These are phyloP conservation scores for Lactuca saligna DNA, from an alignment of 129 eudicot genomes.

Conservation along the genomic window DNA sequence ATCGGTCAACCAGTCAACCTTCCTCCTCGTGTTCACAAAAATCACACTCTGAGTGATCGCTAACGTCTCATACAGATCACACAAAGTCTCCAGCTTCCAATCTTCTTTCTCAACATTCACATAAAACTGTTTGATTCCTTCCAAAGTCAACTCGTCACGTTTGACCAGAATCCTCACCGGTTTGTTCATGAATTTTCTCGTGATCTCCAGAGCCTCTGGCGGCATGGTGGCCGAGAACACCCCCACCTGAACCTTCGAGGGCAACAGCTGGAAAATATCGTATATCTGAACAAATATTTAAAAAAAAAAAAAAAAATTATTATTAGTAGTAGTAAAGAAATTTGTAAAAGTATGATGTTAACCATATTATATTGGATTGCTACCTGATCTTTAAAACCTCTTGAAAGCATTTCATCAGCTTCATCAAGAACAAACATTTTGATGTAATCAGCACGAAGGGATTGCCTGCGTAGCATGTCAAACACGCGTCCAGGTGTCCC, in stretches of 20 bases:
- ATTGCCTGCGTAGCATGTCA: constrained; percentile 74
- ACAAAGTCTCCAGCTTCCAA: constrained; percentile 73
- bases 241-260: constrained; percentile 69
- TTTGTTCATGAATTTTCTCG: constrained; percentile 69
- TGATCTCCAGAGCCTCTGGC: constrained; percentile 68
- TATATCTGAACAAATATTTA: constrained; percentile 40
- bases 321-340: not conserved
- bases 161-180: constrained; percentile 66
- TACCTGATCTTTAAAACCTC: constrained; percentile 80
- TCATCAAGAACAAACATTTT: constrained; percentile 80
- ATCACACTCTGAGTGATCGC: constrained; percentile 85
- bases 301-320: not conserved
- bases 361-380: no score
- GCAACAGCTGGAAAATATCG: constrained; percentile 61
- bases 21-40: constrained; percentile 73
- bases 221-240: constrained; percentile 81
- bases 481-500: constrained; percentile 82
- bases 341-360: not conserved
- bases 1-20: constrained; percentile 85
- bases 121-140: constrained; percentile 67
- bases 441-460: constrained; percentile 58
- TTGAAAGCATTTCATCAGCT: constrained; percentile 81
- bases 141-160: constrained; percentile 66
- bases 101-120: constrained; percentile 80
- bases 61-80: constrained; percentile 68